A percentile compares a stretch with the other conserved stretches of the same genome.
Evolutionary conservation across 2,329 filamentous ascomycete species (phyloP).

Genomic region (Periconia sp.): DNA sequence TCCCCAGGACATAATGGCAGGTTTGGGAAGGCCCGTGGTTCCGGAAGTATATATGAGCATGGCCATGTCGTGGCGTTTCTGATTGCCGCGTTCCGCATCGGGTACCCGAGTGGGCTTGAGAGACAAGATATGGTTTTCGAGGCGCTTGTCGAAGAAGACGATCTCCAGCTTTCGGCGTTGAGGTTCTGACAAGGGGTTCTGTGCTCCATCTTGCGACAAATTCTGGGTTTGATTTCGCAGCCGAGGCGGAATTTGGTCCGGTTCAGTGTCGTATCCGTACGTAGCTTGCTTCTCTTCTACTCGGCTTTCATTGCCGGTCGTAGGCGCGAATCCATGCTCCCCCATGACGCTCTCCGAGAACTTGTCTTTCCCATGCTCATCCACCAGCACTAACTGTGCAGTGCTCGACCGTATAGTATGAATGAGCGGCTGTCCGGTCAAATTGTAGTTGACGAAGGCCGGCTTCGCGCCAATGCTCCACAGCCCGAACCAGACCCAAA

Average conservation of each 20-base stretch:
- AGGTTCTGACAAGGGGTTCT: constrained; percentile 14
- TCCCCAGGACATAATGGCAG: constrained; percentile 37
- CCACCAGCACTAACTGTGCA: constrained; percentile 64
- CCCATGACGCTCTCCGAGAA: constrained; percentile 32
- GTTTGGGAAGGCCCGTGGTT: constrained; percentile 46
- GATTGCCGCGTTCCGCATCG: constrained; percentile 30
- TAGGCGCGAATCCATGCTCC: constrained; percentile 34
- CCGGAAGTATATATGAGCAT: constrained; percentile 49
- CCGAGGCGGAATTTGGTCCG: constrained; percentile 20
- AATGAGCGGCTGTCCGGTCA: constrained; percentile 42
- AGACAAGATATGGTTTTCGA: constrained; percentile 33
- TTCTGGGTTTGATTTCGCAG: constrained; percentile 25
- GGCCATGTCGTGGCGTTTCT: constrained; percentile 36
- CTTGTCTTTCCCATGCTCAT: constrained; percentile 53
- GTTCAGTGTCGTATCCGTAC: constrained; percentile 32
- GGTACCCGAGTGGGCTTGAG: constrained; percentile 37
- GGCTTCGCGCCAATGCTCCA: constrained; percentile 47
- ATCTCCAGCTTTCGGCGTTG: constrained; percentile 31
- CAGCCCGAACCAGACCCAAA: constrained; percentile 47
- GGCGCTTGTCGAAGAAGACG: constrained; percentile 36
- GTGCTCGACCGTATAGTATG: constrained; percentile 65
- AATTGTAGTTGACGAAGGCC: constrained; percentile 48
- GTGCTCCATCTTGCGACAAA: constrained; percentile 8
- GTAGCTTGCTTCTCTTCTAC: constrained; percentile 17
- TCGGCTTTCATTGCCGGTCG: constrained; percentile 2